phyloP scores from a whole-genome alignment of 2,329 filamentous ascomycete species.

The Penicillium sumatraense region DNA sequence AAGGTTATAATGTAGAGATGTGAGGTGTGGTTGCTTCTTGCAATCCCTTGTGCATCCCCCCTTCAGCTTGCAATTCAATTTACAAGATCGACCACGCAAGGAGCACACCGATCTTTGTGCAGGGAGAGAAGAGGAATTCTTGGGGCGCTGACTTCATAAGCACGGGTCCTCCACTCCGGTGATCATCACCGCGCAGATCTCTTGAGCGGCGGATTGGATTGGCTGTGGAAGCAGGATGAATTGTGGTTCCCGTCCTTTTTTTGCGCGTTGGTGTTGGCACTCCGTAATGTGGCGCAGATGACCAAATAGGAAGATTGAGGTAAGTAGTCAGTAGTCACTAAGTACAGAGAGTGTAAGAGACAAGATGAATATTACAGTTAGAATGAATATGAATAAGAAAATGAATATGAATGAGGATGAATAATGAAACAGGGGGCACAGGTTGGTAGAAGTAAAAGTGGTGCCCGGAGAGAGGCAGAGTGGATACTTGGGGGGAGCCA shows the following conservation, averaged over 20 bases:
- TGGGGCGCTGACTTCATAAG: slow-evolving; percentile 29
- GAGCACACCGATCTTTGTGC: slow-evolving; percentile 27
- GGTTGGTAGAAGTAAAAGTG: not conserved
- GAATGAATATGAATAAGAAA: not conserved
- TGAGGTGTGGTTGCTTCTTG: slow-evolving; percentile 13
- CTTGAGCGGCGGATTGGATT: slow-evolving; percentile 18
- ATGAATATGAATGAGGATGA: not conserved
- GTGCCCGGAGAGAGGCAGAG: not conserved
- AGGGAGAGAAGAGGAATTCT: slow-evolving; percentile 24
- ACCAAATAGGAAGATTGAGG: not conserved
- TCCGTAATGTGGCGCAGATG: slow-evolving; percentile 18
- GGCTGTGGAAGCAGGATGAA: slow-evolving; percentile 7
- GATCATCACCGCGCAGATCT: slow-evolving; percentile 30
- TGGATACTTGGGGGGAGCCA: not conserved
- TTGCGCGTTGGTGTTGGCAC: slow-evolving; percentile 3
- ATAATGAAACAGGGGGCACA: not conserved
- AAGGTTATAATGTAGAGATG: slow-evolving; percentile 10
- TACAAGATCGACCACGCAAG: slow-evolving; percentile 21
- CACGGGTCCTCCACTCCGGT: slow-evolving; percentile 23
- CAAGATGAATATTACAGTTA: too few relatives aligned
- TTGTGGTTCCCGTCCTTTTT: slow-evolving; percentile 10
- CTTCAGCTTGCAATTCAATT: too few relatives aligned
- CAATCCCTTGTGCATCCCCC: slow-evolving; percentile 16
- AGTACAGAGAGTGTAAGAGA: not conserved
- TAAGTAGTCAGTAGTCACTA: not conserved